Conservation (phyloP, 441 rosid species). For the Macaranga tanarius region DNA sequence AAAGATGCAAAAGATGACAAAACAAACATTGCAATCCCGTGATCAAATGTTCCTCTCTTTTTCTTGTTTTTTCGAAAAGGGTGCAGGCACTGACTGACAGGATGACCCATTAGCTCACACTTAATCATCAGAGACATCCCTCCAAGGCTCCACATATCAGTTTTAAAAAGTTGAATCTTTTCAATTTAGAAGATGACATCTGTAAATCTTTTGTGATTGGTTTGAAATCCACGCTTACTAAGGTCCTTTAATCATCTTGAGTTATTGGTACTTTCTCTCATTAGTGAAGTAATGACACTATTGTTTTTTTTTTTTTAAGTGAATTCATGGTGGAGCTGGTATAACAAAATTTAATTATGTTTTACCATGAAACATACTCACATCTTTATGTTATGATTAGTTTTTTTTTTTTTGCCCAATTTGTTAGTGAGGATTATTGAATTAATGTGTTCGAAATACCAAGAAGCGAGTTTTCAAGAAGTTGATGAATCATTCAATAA, state of each 20-base stretch:
- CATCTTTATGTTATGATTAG: too few species aligned
- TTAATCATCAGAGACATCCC: not conserved
- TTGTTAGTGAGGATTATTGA: too few species aligned
- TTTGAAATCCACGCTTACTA: not conserved
- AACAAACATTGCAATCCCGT: conserved; percentile 41
- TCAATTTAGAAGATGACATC: conserved; percentile 4
- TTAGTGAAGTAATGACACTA: too few species aligned
- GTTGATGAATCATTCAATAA: not conserved
- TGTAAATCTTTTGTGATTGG: not conserved
- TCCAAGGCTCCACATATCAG: not conserved
- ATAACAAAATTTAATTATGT: too few species aligned
- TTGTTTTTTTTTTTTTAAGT: too few species aligned
- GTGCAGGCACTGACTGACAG: not conserved
- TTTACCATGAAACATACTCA: too few species aligned
- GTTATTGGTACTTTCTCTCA: too few species aligned
- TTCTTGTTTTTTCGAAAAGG: not conserved
- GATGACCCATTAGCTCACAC: not conserved
- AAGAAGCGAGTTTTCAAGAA: not conserved
- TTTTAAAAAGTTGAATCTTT: not conserved
- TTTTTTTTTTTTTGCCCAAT: too few species aligned
- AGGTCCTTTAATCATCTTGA: not conserved
- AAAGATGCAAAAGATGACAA: conserved; percentile 40
- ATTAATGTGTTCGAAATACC: too few species aligned
- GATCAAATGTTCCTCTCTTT: conserved; percentile 31
- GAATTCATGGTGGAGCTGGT: too few species aligned